Percentiles rank a stretch among this genome's conserved stretches.
Evolutionary conservation across 2,329 filamentous ascomycete genomes (phyloP).

Genomic region (Bipolaris zeicola): DNA sequence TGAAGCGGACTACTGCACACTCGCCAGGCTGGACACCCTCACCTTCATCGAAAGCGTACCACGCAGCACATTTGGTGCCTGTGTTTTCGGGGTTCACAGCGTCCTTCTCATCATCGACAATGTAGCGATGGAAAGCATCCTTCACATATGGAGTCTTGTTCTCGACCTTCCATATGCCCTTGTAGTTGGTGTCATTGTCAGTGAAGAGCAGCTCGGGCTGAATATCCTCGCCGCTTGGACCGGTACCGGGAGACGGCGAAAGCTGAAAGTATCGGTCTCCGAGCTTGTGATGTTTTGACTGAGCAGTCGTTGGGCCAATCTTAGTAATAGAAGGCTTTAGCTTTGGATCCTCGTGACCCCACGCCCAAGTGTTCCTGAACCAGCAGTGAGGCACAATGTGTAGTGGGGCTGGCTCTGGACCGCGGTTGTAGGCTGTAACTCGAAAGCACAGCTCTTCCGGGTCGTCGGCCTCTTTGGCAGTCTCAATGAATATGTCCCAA

Average conservation of each 20-base stretch:
- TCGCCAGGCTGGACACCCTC: conserved; percentile 87
- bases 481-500: conserved; percentile 97
- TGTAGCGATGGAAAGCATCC: conserved; percentile 89
- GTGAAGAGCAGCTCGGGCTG: conserved; percentile 87
- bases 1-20: conserved; percentile 93
- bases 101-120: conserved; percentile 79
- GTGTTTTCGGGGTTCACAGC: conserved; percentile 79
- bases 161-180: conserved; percentile 71
- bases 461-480: conserved; percentile 90
- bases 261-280: conserved; percentile 84
- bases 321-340: conserved; percentile 80
- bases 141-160: conserved; percentile 89
- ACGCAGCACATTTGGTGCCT: conserved; percentile 89
- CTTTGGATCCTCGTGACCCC: conserved; percentile 77
- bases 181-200: conserved; percentile 91
- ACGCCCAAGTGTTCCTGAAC: conserved; percentile 98
- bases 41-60: conserved; percentile 89
- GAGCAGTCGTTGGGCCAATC: conserved; percentile 68
- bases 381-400: conserved; percentile 95
- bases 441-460: conserved; percentile 91
- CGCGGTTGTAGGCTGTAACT: conserved; percentile 94
- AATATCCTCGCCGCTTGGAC: conserved; percentile 78
- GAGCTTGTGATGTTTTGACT: conserved; percentile 78
- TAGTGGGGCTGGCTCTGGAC: conserved; percentile 84
- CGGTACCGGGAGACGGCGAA: conserved; percentile 87